A percentile compares a stretch with the other conserved stretches of the same genome.
Conservation (phyloP, 208 protist genomes). For the Crithidia bombi region DNA sequence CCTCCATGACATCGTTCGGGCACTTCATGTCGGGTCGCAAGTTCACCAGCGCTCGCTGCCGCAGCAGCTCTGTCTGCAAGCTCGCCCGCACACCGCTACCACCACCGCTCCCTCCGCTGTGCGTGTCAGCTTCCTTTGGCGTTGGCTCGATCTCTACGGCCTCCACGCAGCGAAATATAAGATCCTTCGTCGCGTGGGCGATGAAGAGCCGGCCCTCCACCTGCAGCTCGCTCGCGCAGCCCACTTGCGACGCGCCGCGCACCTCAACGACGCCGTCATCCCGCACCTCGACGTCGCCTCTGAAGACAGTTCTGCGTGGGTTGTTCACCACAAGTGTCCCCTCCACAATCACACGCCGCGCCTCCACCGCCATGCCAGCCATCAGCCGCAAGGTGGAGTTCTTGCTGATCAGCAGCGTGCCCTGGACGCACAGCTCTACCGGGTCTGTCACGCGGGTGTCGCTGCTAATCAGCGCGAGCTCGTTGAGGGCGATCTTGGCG, state of each 20-base stretch:
- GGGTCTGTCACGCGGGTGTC: constrained; percentile 34
- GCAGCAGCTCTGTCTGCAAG: constrained; percentile 28
- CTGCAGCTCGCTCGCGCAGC: constrained; percentile 19
- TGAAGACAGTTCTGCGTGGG: constrained; percentile 23
- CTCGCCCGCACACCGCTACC: constrained; percentile 3
- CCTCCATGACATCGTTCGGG: constrained; percentile 42
- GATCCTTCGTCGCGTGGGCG: neutral
- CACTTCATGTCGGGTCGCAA: constrained; percentile 51
- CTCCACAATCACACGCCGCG: constrained; percentile 21
- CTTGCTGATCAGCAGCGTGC: constrained; percentile 21
- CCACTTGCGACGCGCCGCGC: constrained; percentile 20
- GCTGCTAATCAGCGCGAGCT: constrained; percentile 38
- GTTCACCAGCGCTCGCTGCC: constrained; percentile 36
- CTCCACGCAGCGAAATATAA: constrained; percentile 28
- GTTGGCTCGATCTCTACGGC: constrained; percentile 1
- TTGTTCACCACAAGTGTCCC: constrained; percentile 30
- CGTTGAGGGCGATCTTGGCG: constrained; percentile 42
- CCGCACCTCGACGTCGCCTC: constrained; percentile 37
- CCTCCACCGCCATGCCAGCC: constrained; percentile 19
- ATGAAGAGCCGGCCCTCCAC: constrained; percentile 30
- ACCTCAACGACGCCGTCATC: constrained; percentile 35
- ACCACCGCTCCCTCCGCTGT: neutral
- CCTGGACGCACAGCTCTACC: constrained; percentile 16
- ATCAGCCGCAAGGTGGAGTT: constrained; percentile 20
- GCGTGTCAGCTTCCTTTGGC: constrained; percentile 14